Evolutionary conservation across 2,329 filamentous ascomycete genomes (phyloP).

Genomic region (Fusarium sp.): DNA sequence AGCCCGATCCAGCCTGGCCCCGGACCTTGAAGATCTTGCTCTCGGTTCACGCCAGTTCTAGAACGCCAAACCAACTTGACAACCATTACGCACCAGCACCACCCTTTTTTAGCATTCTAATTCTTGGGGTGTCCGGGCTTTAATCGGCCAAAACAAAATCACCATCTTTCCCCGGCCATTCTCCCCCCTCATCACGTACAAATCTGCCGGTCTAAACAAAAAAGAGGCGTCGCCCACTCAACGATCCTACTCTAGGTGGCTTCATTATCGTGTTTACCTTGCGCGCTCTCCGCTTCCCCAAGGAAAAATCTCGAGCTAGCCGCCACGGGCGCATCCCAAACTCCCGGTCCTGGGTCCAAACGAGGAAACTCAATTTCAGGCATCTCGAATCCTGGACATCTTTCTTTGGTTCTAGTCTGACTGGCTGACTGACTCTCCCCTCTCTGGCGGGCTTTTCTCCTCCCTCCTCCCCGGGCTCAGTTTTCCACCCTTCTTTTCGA

Average conservation of each 20-base stretch:
- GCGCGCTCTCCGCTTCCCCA: conserved; percentile 42
- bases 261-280: conserved; percentile 22
- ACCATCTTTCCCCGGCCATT: conserved; percentile 20
- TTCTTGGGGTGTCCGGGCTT: conserved; percentile 19
- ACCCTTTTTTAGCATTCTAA: conserved; percentile 32
- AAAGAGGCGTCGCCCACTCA: conserved; percentile 28
- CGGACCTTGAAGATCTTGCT: conserved; percentile 37
- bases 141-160: conserved; percentile 29
- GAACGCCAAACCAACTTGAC: conserved; percentile 39
- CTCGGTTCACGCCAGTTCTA: conserved; percentile 41
- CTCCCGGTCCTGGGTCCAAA: conserved; percentile 45
- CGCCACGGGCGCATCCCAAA: conserved; percentile 49
- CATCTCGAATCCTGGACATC: conserved; percentile 40
- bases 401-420: conserved; percentile 40
- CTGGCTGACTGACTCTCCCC: conserved; percentile 24
- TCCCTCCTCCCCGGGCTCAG: conserved; percentile 24
- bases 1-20: conserved; percentile 44
- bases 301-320: conserved; percentile 41
- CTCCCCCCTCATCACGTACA: conserved; percentile 1
- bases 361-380: conserved; percentile 49
- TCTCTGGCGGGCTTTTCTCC: conserved; percentile 23
- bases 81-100: conserved; percentile 35
- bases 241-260: conserved; percentile 26
- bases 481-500: conserved; percentile 27
- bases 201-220: conserved; percentile 9